phyloP scores from a whole-genome alignment of 140 eudicot species.

The Cichorium intybus region DNA sequence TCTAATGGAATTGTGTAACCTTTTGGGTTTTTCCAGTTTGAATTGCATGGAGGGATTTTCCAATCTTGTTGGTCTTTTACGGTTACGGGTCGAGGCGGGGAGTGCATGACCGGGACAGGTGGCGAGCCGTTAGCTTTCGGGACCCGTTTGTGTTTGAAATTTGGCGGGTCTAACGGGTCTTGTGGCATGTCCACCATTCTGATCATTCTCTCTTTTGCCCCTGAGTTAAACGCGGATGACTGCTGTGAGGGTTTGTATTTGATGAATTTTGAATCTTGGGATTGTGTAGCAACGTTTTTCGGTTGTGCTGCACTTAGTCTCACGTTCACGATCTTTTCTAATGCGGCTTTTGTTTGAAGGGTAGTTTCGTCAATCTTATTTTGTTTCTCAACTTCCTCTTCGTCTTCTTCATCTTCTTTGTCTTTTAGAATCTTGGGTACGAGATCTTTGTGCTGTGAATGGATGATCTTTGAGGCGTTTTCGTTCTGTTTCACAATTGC shows the following conservation, averaged over 20 bases:
- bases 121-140: slow-evolving; percentile 95
- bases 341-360: slow-evolving; percentile 52
- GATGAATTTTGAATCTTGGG: slow-evolving; percentile 61
- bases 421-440: slow-evolving; percentile 59
- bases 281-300: slow-evolving; percentile 65
- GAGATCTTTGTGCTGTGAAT: slow-evolving; percentile 59
- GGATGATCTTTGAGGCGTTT: slow-evolving; percentile 57
- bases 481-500: slow-evolving; percentile 71
- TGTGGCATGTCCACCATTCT: slow-evolving; percentile 93
- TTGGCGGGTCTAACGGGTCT: slow-evolving; percentile 91
- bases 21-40: slow-evolving; percentile 94
- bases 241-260: slow-evolving; percentile 92
- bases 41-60: slow-evolving; percentile 90
- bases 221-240: slow-evolving; percentile 79
- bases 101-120: slow-evolving; percentile 90
- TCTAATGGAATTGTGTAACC: slow-evolving; percentile 91
- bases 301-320: slow-evolving; percentile 97
- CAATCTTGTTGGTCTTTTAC: slow-evolving; percentile 90
- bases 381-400: slow-evolving; percentile 45
- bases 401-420: slow-evolving; percentile 36
- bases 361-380: slow-evolving; percentile 71
- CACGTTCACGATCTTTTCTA: slow-evolving; percentile 74
- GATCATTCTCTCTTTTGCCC: slow-evolving; percentile 84
- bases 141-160: slow-evolving; percentile 87
- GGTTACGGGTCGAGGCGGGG: slow-evolving; percentile 89